These are phyloP conservation scores for Solanum sitiens DNA, from an alignment of 257 asterid genomes.

Conservation along the genomic window DNA sequence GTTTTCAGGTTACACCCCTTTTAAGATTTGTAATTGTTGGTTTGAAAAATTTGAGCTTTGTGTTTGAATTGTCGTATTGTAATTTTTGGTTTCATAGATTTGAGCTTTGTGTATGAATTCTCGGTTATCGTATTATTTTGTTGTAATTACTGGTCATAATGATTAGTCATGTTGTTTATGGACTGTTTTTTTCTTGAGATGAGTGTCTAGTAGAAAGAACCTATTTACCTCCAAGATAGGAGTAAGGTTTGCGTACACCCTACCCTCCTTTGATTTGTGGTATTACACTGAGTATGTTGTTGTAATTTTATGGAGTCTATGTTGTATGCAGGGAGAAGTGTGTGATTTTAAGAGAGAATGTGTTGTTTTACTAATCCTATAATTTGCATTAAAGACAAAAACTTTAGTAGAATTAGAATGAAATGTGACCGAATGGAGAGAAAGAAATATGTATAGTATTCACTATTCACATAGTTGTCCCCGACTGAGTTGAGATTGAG, in stretches of 20 bases:
- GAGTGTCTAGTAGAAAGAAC: background rate
- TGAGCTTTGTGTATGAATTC: background rate
- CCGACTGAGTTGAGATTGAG: background rate
- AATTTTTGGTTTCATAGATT: background rate
- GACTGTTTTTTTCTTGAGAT: background rate
- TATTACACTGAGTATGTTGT: background rate
- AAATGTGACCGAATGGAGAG: background rate
- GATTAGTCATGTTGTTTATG: background rate
- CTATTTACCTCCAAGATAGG: background rate
- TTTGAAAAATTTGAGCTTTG: background rate
- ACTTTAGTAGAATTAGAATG: background rate
- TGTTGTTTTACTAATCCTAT: background rate
- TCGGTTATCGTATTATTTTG: background rate
- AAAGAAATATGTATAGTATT: background rate
- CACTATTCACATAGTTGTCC: background rate
- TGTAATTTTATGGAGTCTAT: background rate
- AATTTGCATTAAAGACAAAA: background rate
- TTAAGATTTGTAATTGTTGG: background rate
- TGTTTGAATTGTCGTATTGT: background rate
- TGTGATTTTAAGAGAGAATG: background rate
- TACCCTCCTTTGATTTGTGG: background rate
- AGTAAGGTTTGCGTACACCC: background rate
- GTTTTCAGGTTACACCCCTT: conserved; percentile 63
- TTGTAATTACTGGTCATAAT: background rate
- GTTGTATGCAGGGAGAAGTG: background rate